Evolutionary conservation across 2,329 filamentous ascomycete genomes (phyloP).

Genomic region (Triangularia setosa): DNA sequence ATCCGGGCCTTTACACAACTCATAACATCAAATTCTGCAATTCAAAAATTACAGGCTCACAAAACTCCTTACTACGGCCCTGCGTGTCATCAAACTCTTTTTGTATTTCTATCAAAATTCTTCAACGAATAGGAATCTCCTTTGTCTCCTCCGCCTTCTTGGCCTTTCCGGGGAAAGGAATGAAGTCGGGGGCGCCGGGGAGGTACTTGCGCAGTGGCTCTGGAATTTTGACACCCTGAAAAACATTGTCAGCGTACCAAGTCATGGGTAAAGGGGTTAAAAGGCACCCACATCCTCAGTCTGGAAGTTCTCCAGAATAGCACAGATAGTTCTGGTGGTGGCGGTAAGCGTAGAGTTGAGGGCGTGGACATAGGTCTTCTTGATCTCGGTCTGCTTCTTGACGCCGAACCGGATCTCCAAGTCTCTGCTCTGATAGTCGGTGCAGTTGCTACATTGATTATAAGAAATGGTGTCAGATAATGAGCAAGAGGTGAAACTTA

Average conservation of each 20-base stretch:
- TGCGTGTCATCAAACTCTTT: background rate
- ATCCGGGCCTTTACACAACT: background rate
- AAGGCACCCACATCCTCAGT: constrained; percentile 64
- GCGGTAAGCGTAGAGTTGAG: constrained; percentile 80
- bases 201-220: constrained; percentile 68
- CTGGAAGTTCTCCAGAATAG: constrained; percentile 95
- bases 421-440: constrained; percentile 91
- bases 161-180: constrained; percentile 62
- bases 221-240: constrained; percentile 71
- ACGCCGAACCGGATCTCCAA: constrained; percentile 88
- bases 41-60: background rate
- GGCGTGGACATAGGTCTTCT: constrained; percentile 91
- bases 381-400: constrained; percentile 78
- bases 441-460: constrained; percentile 63
- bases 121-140: constrained; percentile 22
- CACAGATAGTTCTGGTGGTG: constrained; percentile 89
- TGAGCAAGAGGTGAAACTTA: background rate
- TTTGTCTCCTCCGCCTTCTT: constrained; percentile 18
- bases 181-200: constrained; percentile 77
- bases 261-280: no score
- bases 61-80: background rate
- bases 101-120: background rate
- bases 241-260: constrained; percentile 9
- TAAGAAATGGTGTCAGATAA: background rate
- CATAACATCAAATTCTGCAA: background rate